A percentile compares a stretch with the other conserved stretches of the same genome.
phyloP scores from a whole-genome alignment of 2,329 filamentous ascomycete species.

The Neoarthrinium moseri region DNA sequence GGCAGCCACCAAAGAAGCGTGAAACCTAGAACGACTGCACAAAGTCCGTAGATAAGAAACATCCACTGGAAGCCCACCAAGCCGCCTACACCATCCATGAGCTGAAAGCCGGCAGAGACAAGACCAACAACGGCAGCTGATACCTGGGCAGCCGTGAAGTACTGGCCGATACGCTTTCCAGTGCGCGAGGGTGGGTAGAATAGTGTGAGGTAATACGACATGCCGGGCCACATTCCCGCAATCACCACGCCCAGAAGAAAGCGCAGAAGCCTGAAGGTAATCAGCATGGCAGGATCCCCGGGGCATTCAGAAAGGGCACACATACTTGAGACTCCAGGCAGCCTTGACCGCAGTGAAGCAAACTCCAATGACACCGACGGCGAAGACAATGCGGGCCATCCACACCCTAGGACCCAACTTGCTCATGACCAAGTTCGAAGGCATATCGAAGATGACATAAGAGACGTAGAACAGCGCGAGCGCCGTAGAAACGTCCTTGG shows the following conservation, averaged over 20 bases:
- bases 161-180: conserved; percentile 84
- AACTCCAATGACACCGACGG: conserved; percentile 78
- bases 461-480: conserved; percentile 89
- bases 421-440: conserved; percentile 87
- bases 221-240: conserved; percentile 93
- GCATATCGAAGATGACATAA: conserved; percentile 86
- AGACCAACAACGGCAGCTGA: conserved; percentile 87
- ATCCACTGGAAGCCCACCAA: conserved; percentile 88
- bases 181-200: conserved; percentile 88
- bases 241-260: conserved; percentile 84
- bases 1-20: conserved; percentile 86
- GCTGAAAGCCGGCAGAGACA: conserved; percentile 86
- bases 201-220: conserved; percentile 88
- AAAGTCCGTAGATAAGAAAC: conserved; percentile 83
- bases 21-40: conserved; percentile 71
- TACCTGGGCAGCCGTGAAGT: conserved; percentile 85
- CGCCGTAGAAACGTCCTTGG: conserved; percentile 79
- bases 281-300: conserved; percentile 13
- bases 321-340: conserved; percentile 80
- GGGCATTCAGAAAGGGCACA: conserved; percentile 11
- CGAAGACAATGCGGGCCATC: conserved; percentile 90
- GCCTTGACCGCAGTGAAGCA: conserved; percentile 80
- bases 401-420: conserved; percentile 80
- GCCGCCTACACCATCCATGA: conserved; percentile 78
- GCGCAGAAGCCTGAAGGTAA: conserved; percentile 60